Base-by-base conservation (phyloP, 2,329 filamentous ascomycete genomes). In the Claviceps pazoutovae region DNA sequence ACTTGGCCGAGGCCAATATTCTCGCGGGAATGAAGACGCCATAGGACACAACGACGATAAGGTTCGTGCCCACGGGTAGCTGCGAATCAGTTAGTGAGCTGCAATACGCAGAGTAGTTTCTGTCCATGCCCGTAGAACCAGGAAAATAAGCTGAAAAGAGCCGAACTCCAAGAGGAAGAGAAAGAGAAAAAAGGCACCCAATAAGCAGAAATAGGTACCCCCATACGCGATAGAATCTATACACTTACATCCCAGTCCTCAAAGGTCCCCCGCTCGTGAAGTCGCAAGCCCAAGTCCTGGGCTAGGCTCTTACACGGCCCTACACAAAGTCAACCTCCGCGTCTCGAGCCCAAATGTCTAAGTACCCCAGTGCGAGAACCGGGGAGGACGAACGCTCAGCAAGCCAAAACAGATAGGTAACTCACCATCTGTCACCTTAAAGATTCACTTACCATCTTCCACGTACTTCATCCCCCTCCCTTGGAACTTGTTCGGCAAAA, bases 11-110 rank as follows among this genome's bases (percentile, higher is more conserved):
- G 21, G 71, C 71, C 21, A 98, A 72, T 16, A 97, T 80, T 4
- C 88, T 76, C 0, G 77, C 75, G 0, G 93, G 93, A 1, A 98
- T 83, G 55, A 96, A 84, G 7, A 95, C 76, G 3, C 93, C 93
- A 68, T 97, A 98, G 0, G 93, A 97, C 4, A 97, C 93, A 47
- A 90, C 90, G 46, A 97, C 74, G 58, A 98, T 78, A 53, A 98
- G 73, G 64, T 96, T 89, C 57, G 82, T 80, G 3, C 71, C 62
- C 44, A 63, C 61, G 0, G 83, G 83, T 37, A 83, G 74, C 75
- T 84, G 30, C n/a, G 1, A 16, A 39, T 42, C 17, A 42, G 17
- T 19, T 19, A 19, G 39, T 13, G 17, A 6, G 39, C 4, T 19
- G 19, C 13, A 23, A 23, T 3, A 19, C 19, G 17, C 4, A 21